Percentiles rank a stretch among this genome's conserved stretches.
These are phyloP conservation scores for Penstemon davidsonii DNA, from an alignment of 257 asterid genomes.

Conservation along the genomic window DNA sequence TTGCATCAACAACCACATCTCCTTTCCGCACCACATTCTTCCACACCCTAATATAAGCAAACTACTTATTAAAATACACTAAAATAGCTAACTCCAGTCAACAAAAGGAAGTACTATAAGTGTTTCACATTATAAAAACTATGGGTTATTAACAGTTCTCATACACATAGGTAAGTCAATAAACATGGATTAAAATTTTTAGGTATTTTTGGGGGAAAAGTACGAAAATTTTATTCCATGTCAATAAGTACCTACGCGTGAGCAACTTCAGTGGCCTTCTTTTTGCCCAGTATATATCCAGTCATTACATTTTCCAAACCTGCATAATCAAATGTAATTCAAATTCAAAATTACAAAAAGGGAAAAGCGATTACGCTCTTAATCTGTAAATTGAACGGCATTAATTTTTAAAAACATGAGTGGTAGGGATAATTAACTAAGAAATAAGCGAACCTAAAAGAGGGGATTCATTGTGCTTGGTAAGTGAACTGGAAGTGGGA, in stretches of 20 bases:
- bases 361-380: not conserved
- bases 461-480: slow-evolving; percentile 28
- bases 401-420: not conserved
- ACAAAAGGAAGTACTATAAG: not conserved
- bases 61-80: slow-evolving; percentile 1
- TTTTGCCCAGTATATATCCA: slow-evolving; percentile 74
- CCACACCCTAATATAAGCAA: slow-evolving; percentile 60
- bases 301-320: slow-evolving; percentile 67
- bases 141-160: not conserved
- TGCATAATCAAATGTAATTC: slow-evolving; percentile 22
- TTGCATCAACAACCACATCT: slow-evolving; percentile 83
- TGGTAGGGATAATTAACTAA: not conserved
- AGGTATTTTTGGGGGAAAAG: too few species aligned
- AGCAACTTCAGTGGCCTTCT: slow-evolving; percentile 85
- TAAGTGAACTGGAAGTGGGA: slow-evolving; percentile 27
- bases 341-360: not conserved
- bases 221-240: too few species aligned
- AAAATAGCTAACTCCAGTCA: not conserved
- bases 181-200: too few species aligned
- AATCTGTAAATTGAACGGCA: not conserved
- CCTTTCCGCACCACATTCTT: slow-evolving; percentile 74
- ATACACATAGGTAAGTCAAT: not conserved
- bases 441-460: slow-evolving; percentile 34
- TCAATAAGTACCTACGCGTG: slow-evolving; percentile 63
- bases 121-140: not conserved